Evolutionary conservation across 2,329 filamentous ascomycete species (phyloP).

Genomic region (Colletotrichum phormii): DNA sequence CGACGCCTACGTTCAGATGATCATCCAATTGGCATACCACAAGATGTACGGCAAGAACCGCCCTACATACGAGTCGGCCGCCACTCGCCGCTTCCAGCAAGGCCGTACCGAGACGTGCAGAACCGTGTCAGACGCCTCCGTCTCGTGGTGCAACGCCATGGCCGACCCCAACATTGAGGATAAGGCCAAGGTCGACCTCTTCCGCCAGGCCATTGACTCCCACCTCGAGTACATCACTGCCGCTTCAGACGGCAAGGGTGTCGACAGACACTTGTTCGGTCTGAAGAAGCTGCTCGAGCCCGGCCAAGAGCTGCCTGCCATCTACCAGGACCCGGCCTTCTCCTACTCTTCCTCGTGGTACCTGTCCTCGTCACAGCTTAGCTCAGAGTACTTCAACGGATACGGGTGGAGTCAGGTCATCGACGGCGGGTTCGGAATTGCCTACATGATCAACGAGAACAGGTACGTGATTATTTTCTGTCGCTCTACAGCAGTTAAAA

Average conservation of each 20-base stretch:
- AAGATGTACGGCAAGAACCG: conserved; percentile 99
- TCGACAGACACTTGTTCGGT: conserved; percentile 97
- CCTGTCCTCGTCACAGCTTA: conserved; percentile 88
- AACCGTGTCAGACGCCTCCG: conserved; percentile 88
- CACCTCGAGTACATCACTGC: conserved; percentile 93
- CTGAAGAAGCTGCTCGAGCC: conserved; percentile 89
- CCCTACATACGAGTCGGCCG: conserved; percentile 96
- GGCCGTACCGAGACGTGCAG: conserved; percentile 97
- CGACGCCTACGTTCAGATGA: conserved; percentile 97
- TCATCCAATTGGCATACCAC: conserved; percentile 97
- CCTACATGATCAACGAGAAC: conserved; percentile 99
- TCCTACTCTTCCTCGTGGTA: conserved; percentile 89
- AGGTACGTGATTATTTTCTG: conserved; percentile 63
- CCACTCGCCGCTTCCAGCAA: conserved; percentile 94
- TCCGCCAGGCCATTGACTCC: conserved; percentile 83
- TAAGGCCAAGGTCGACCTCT: conserved; percentile 76
- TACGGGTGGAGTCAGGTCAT: conserved; percentile 99
- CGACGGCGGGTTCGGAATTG: conserved; percentile 95
- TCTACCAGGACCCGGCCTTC: conserved; percentile 90
- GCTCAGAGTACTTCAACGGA: conserved; percentile 97
- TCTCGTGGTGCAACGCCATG: conserved; percentile 91
- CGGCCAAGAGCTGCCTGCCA: conserved; percentile 82
- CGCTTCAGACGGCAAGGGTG: conserved; percentile 91
- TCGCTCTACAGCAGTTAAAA: background rate
- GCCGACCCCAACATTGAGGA: conserved; percentile 73